These are phyloP conservation scores for Brassica nigra DNA, from an alignment of 345 rosid species.

Conservation along the genomic window DNA sequence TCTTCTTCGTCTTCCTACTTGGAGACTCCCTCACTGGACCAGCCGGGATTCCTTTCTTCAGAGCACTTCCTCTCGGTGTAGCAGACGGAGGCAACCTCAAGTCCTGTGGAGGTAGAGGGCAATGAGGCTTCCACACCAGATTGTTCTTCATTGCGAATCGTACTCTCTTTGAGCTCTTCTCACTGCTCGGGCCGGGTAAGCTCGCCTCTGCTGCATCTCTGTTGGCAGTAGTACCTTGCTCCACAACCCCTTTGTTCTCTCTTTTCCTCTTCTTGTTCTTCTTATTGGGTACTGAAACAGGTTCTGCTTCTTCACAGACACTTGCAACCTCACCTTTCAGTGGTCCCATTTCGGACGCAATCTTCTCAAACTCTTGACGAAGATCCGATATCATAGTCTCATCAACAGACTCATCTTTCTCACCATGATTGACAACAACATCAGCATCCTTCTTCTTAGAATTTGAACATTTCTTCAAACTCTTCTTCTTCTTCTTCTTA, in stretches of 20 bases:
- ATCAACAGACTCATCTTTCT: constrained; percentile 41
- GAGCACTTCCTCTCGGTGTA: constrained; percentile 98
- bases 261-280: constrained; percentile 75
- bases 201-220: constrained; percentile 49
- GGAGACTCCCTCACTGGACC: constrained; percentile 79
- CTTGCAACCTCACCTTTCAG: constrained; percentile 45
- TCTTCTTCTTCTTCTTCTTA: constrained; percentile 39
- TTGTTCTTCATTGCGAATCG: constrained; percentile 86
- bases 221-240: constrained; percentile 18
- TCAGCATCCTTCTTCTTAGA: constrained; percentile 48
- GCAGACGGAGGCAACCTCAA: constrained; percentile 92
- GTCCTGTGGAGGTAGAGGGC: constrained; percentile 87
- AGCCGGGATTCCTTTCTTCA: constrained; percentile 84
- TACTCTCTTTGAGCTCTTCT: constrained; percentile 83
- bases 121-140: constrained; percentile 96
- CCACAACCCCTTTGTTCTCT: constrained; percentile 52
- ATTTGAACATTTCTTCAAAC: constrained; percentile 56
- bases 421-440: constrained; percentile 25
- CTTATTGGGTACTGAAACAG: constrained; percentile 40
- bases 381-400: constrained; percentile 78
- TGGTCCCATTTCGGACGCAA: constrained; percentile 68
- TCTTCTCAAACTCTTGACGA: constrained; percentile 84
- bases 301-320: constrained; percentile 49
- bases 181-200: constrained; percentile 47
- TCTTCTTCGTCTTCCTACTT: constrained; percentile 58